Percentiles rank a stretch among this genome's conserved stretches.
These are phyloP conservation scores for Ligustrum vulgare DNA, from an alignment of 257 asterid species.

Conservation along the genomic window DNA sequence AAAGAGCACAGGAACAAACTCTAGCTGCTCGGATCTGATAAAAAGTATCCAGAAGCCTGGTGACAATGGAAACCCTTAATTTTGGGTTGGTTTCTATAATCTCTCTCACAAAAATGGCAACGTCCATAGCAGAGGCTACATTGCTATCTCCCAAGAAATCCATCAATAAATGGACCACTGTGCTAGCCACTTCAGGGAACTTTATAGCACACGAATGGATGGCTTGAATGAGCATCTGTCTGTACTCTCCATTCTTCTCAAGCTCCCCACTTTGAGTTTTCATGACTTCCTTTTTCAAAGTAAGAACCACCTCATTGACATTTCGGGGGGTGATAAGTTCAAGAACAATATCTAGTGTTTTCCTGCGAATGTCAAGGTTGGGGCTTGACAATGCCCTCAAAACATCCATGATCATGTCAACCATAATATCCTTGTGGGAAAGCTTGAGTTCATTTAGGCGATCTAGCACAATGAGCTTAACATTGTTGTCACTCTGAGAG, in stretches of 20 bases:
- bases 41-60: constrained; percentile 85
- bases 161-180: constrained; percentile 93
- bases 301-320: constrained; percentile 86
- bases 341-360: constrained; percentile 91
- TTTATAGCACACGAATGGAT: constrained; percentile 93
- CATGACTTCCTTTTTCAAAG: constrained; percentile 91
- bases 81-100: constrained; percentile 90
- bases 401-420: constrained; percentile 91
- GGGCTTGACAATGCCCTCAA: constrained; percentile 92
- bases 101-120: constrained; percentile 82
- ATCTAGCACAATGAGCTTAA: constrained; percentile 86
- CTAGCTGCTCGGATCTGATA: constrained; percentile 93
- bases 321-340: constrained; percentile 83
- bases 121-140: constrained; percentile 89
- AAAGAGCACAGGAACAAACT: constrained; percentile 91
- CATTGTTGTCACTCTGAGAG: constrained; percentile 91
- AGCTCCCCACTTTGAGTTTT: constrained; percentile 91
- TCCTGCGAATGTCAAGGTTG: constrained; percentile 80
- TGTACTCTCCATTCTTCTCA: constrained; percentile 91
- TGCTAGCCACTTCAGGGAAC: constrained; percentile 96
- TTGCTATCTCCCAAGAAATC: constrained; percentile 97
- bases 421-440: constrained; percentile 76
- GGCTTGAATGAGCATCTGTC: constrained; percentile 97
- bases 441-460: constrained; percentile 80
- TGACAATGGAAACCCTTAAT: constrained; percentile 82